phyloP scores from a whole-genome alignment of 495 filamentous ascomycete genomes.

The Hypoxylon lienhwacheense region DNA sequence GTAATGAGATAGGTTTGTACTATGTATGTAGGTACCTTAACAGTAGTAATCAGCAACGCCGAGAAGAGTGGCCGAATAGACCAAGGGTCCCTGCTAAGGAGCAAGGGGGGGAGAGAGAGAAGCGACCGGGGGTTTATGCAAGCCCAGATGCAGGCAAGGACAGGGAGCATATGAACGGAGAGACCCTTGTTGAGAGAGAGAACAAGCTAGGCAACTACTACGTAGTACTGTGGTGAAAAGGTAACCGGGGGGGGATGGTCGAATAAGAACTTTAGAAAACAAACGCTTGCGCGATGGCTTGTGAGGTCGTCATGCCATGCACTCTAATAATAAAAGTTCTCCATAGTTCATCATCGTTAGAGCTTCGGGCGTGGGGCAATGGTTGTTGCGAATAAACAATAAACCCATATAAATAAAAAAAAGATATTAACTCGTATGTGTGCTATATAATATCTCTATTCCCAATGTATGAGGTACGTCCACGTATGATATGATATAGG shows the following conservation, averaged over 20 bases:
- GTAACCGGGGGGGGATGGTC: too few relatives aligned
- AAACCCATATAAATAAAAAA: too few relatives aligned
- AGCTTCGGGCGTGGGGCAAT: constrained; percentile 29
- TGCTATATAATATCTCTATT: neutral
- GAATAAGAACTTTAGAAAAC: too few relatives aligned
- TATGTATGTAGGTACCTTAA: too few relatives aligned
- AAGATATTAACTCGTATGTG: too few relatives aligned
- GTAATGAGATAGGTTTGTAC: too few relatives aligned
- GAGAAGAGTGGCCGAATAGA: constrained; percentile 33
- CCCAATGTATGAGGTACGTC: too few relatives aligned
- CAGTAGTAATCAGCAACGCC: constrained; percentile 37
- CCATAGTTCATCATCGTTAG: constrained; percentile 25
- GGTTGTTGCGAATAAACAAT: neutral
- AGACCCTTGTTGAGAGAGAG: neutral
- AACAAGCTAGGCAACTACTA: too few relatives aligned
- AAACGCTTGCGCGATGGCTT: neutral
- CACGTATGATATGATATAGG: neutral
- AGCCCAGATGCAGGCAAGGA: constrained; percentile 35
- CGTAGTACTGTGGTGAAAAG: constrained; percentile 1
- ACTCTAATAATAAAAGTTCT: constrained; percentile 6
- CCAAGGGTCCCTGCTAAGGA: constrained; percentile 26
- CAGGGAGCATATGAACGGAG: constrained; percentile 20
- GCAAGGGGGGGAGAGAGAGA: constrained; percentile 18
- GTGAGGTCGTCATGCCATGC: neutral
- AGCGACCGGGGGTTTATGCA: constrained; percentile 26